phyloP scores from a whole-genome alignment of 106 monocot genomes.

The Dioscorea alata region DNA sequence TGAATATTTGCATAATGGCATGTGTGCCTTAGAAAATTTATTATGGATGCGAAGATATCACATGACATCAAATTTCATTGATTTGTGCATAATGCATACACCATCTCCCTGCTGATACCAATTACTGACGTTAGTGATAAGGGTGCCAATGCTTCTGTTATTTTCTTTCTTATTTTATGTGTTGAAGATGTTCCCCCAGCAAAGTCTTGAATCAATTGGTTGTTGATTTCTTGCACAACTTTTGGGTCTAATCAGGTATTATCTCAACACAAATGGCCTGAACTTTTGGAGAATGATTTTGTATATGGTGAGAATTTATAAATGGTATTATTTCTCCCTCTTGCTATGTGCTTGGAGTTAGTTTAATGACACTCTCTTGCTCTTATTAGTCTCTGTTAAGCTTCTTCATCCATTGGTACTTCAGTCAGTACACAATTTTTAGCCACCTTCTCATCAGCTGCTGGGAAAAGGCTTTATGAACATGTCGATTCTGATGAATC shows the following conservation, averaged over 20 bases:
- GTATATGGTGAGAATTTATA: constrained; percentile 52
- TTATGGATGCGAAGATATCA: too few species aligned
- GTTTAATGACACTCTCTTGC: not conserved
- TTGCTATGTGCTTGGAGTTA: not conserved
- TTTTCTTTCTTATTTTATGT: too few species aligned
- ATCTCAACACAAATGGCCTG: constrained; percentile 73
- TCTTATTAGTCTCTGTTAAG: constrained; percentile 21
- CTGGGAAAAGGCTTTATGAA: constrained; percentile 60
- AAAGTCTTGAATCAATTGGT: too few species aligned
- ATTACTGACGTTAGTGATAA: too few species aligned
- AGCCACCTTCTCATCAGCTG: constrained; percentile 67
- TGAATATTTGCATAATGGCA: too few species aligned
- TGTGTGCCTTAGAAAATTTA: too few species aligned
- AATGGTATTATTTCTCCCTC: not conserved
- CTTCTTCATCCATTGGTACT: constrained; percentile 76
- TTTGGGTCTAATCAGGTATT: constrained; percentile 34
- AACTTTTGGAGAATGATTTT: constrained; percentile 71
- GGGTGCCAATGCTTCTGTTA: too few species aligned
- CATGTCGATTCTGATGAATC: constrained; percentile 76
- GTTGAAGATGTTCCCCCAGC: too few species aligned
- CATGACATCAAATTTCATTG: too few species aligned
- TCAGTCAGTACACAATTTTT: constrained; percentile 64
- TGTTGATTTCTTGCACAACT: not conserved
- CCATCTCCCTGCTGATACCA: too few species aligned
- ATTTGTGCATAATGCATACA: too few species aligned